Conservation (phyloP, 2,329 filamentous ascomycete genomes). For the Paramyrothecium sp. region DNA sequence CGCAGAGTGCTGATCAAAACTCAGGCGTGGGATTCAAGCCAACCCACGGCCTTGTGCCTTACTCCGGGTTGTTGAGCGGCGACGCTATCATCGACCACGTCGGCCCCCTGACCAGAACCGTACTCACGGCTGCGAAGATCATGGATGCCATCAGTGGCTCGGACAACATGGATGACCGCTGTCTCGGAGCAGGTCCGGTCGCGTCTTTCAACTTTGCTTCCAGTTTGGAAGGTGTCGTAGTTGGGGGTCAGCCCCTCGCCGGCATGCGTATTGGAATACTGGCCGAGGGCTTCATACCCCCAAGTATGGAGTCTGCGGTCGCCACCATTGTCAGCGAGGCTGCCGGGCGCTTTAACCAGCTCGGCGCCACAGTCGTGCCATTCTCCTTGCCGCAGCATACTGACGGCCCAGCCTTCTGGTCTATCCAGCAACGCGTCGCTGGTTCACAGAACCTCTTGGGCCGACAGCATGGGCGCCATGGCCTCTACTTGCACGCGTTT, state of each 20-base stretch:
- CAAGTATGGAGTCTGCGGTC: conserved; percentile 36
- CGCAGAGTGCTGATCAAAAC: no score
- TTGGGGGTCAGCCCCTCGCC: conserved; percentile 20
- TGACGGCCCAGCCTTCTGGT: conserved; percentile 50
- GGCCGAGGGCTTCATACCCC: conserved; percentile 41
- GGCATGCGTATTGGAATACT: conserved; percentile 41
- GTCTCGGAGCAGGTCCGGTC: conserved; percentile 27
- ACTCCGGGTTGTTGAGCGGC: conserved; percentile 45
- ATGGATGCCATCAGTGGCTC: conserved; percentile 45
- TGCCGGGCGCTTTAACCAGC: conserved; percentile 32
- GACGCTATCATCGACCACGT: conserved; percentile 51
- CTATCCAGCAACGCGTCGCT: conserved; percentile 41
- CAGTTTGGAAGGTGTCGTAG: no score
- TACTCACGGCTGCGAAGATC: conserved; percentile 36
- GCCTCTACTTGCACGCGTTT: conserved; percentile 47
- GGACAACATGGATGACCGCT: conserved; percentile 48
- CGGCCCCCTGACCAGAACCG: conserved; percentile 39
- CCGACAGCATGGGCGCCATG: conserved; percentile 43
- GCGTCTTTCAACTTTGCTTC: conserved; percentile 17
- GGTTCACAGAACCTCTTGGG: conserved; percentile 40
- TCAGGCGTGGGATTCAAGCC: conserved; percentile 52
- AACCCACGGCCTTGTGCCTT: conserved; percentile 49
- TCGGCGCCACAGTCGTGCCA: conserved; percentile 49
- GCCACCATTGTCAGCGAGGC: conserved; percentile 38
- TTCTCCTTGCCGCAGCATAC: conserved; percentile 48